These are phyloP conservation scores for Amanita pseudoporphyria DNA, from an alignment of 768 basidiomycete species.

Conservation along the genomic window DNA sequence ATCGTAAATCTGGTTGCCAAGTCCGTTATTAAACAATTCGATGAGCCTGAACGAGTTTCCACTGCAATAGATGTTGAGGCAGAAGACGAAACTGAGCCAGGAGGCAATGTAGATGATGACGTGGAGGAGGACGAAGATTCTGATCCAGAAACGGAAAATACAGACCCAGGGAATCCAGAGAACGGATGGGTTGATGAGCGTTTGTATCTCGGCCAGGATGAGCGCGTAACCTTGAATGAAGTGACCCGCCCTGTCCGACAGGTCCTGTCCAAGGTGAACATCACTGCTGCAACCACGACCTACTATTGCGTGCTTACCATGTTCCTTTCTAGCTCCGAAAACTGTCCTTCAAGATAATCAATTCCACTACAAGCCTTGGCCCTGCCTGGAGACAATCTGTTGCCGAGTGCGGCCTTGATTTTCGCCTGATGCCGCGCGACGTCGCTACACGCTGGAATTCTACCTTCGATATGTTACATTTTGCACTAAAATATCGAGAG, in stretches of 20 bases:
- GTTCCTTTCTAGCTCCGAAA: background rate
- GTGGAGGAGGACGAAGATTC: slow-evolving; percentile 13
- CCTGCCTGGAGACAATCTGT: slow-evolving; percentile 3
- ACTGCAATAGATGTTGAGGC: background rate
- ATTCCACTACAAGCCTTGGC: slow-evolving; percentile 1
- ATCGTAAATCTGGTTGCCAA: slow-evolving; percentile 1
- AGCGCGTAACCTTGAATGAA: background rate
- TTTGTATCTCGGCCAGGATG: background rate
- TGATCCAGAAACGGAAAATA: slow-evolving; percentile 13
- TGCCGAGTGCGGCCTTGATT: background rate
- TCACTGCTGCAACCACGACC: background rate
- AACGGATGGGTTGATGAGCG: slow-evolving; percentile 8
- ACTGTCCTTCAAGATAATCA: slow-evolving; percentile 2
- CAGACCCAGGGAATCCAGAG: slow-evolving; percentile 12
- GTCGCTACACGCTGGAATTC: slow-evolving; percentile 28
- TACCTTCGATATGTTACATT: too few species aligned
- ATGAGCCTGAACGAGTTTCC: background rate
- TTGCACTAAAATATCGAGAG: slow-evolving; percentile 18
- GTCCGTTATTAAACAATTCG: background rate
- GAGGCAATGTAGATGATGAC: slow-evolving; percentile 6
- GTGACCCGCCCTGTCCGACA: background rate
- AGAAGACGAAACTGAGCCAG: slow-evolving; percentile 1
- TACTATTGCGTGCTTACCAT: background rate
- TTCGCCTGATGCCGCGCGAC: slow-evolving; percentile 23
- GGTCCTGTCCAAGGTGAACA: slow-evolving; percentile 2